phyloP scores from a whole-genome alignment of 2,329 filamentous ascomycete species.

The Furcasterigmium sp. region DNA sequence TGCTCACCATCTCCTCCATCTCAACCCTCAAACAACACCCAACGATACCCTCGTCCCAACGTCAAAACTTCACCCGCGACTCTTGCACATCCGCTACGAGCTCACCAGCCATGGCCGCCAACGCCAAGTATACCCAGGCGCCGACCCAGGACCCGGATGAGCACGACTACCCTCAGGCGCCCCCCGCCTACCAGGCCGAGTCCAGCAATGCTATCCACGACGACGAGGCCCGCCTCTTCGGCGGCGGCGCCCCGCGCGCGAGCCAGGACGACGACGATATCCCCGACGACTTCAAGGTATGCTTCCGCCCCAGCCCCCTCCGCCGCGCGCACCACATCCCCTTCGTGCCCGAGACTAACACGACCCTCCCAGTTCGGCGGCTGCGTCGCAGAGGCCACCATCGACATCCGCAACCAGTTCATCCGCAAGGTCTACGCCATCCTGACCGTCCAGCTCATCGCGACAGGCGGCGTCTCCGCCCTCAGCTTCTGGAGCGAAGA shows the following conservation, averaged over 20 bases:
- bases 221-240: slow-evolving; percentile 52
- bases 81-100: too few species aligned
- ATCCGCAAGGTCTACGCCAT: slow-evolving; percentile 97
- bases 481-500: slow-evolving; percentile 76
- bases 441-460: slow-evolving; percentile 87
- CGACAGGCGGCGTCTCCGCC: slow-evolving; percentile 73
- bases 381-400: slow-evolving; percentile 84
- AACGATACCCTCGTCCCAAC: not conserved
- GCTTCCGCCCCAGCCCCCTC: not conserved
- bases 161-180: slow-evolving; percentile 63
- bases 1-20: not conserved
- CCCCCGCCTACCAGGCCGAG: slow-evolving; percentile 67
- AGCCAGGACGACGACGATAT: slow-evolving; percentile 74
- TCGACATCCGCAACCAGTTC: slow-evolving; percentile 96
- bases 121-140: slow-evolving; percentile 76
- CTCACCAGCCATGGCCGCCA: slow-evolving; percentile 56
- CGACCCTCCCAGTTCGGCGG: slow-evolving; percentile 70
- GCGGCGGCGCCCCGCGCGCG: slow-evolving; percentile 63
- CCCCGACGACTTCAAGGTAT: slow-evolving; percentile 93
- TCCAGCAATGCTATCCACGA: slow-evolving; percentile 47
- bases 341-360: slow-evolving; percentile 8
- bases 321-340: not conserved
- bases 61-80: not conserved
- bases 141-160: slow-evolving; percentile 79
- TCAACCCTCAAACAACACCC: not conserved